Conservation (phyloP, 768 basidiomycete genomes). For the Tylopilus felleus region DNA sequence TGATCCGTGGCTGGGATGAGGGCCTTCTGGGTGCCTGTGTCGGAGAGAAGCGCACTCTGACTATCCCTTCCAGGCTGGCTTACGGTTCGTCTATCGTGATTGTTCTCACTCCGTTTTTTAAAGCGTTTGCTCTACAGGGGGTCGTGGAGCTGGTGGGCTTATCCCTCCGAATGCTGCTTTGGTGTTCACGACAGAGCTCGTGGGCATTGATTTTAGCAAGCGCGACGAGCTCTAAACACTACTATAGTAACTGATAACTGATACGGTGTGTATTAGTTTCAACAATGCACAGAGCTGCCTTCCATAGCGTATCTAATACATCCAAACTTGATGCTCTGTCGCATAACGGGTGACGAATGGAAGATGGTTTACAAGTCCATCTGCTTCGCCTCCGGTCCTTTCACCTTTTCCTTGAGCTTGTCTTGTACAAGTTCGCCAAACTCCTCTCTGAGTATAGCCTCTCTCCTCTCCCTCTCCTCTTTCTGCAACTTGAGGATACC, state of each 20-base stretch:
- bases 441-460: constrained; percentile 84
- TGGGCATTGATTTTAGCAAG: constrained; percentile 49
- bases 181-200: constrained; percentile 84
- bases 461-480: constrained; percentile 90
- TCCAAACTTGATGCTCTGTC: background rate
- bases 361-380: constrained; percentile 6
- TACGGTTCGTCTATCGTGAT: constrained; percentile 60
- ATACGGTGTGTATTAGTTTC: background rate
- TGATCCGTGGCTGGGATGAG: constrained; percentile 84
- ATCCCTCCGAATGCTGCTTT: constrained; percentile 81
- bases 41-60: constrained; percentile 83
- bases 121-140: constrained; percentile 41
- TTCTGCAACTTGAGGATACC: constrained; percentile 92
- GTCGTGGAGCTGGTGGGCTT: constrained; percentile 67
- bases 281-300: background rate
- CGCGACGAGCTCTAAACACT: constrained; percentile 53
- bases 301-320: background rate
- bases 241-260: background rate
- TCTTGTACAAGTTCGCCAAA: constrained; percentile 82
- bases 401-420: constrained; percentile 56
- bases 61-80: constrained; percentile 74
- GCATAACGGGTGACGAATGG: background rate
- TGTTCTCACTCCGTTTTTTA: background rate
- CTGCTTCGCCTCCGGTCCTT: constrained; percentile 38
- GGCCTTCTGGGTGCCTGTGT: constrained; percentile 84